Evolutionary conservation across 2,329 filamentous ascomycete species (phyloP).

Genomic region (Elsinoe batatas): DNA sequence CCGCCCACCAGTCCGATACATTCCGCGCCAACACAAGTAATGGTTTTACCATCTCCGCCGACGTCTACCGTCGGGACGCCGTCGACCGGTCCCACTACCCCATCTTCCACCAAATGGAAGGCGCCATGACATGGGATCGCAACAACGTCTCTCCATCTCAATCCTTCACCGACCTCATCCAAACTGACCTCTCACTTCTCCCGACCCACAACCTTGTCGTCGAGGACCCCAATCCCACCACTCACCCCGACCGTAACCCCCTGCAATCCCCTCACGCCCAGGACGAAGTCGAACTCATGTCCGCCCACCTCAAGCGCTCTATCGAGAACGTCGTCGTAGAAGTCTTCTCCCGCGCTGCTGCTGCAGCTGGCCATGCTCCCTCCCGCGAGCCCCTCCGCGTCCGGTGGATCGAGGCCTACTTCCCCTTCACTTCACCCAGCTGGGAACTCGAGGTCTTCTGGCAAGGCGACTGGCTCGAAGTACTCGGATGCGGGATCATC

Average conservation of each 20-base stretch:
- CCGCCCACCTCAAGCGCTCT: slow-evolving; percentile 75
- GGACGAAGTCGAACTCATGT: slow-evolving; percentile 73
- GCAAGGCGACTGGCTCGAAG: slow-evolving; percentile 89
- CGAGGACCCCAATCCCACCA: slow-evolving; percentile 72
- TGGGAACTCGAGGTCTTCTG: slow-evolving; percentile 97
- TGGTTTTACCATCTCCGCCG: slow-evolving; percentile 84
- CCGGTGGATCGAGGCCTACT: slow-evolving; percentile 94
- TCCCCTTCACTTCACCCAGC: slow-evolving; percentile 90
- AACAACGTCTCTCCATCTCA: slow-evolving; percentile 40
- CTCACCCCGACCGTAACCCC: slow-evolving; percentile 70
- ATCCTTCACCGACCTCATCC: slow-evolving; percentile 56
- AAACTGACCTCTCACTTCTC: slow-evolving; percentile 59
- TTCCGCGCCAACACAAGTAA: slow-evolving; percentile 62
- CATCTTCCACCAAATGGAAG: slow-evolving; percentile 98
- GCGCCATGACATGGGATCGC: slow-evolving; percentile 80
- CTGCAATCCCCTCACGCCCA: slow-evolving; percentile 62
- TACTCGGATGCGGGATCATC: slow-evolving; percentile 85
- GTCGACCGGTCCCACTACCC: slow-evolving; percentile 94
- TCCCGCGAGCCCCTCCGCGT: slow-evolving; percentile 56
- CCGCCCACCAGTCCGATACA: slow-evolving; percentile 78
- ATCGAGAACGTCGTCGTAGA: slow-evolving; percentile 84
- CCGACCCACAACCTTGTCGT: slow-evolving; percentile 67
- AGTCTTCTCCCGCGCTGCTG: slow-evolving; percentile 70
- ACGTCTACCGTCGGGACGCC: slow-evolving; percentile 91
- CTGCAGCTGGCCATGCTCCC: slow-evolving; percentile 42